Base-by-base conservation (phyloP, 208 protist genomes). In the Acanthamoeba royreba region DNA sequence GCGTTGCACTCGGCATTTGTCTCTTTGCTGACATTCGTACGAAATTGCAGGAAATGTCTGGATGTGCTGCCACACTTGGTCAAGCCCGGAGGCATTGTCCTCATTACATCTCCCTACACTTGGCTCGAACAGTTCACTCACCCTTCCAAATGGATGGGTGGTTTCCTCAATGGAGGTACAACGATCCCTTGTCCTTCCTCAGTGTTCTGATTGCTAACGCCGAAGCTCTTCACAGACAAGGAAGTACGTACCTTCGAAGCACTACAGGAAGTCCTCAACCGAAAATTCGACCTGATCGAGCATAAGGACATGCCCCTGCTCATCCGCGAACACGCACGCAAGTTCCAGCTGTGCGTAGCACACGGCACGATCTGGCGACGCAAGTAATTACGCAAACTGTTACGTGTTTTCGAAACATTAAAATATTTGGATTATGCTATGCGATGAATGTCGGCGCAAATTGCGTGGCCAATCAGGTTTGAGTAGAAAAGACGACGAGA, bases 311-410 rank as follows among this genome's bases (percentile, higher is more conserved):
- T 95, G 69, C 94, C 95, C 0, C 86, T 96, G n/a, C 83, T 95
- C 55, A 92, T 96, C 69, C 94, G 95, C 40, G 95, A 96, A 79
- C 95, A 96, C 69, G 52, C 35, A 4, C 95, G 95, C 88, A 96
- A 96, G 93, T 96, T 87, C 85, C 87, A 96, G 81, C 86, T 72
- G 40, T 42, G 69, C 45, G 42, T 85, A n/a, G 35, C 87, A 25
- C 55, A 94, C 45, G 42, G n/a, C 53, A 93, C 74, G n/a, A 5
- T 93, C 43, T 94, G 93, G 93, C 55, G 72, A n/a, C 93, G 83
- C 40, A 83, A 43, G 35, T 83, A 83, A 28, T 35, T 66, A n/a
- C n/a, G n/a, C n/a, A n/a, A n/a, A n/a, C n/a, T n/a, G n/a, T n/a
- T n/a, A n/a, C n/a, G n/a, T n/a, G n/a, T n/a, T n/a, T n/a, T n/a